phyloP scores from a whole-genome alignment of 2,329 filamentous ascomycete species.

The Cordyceps sp. region DNA sequence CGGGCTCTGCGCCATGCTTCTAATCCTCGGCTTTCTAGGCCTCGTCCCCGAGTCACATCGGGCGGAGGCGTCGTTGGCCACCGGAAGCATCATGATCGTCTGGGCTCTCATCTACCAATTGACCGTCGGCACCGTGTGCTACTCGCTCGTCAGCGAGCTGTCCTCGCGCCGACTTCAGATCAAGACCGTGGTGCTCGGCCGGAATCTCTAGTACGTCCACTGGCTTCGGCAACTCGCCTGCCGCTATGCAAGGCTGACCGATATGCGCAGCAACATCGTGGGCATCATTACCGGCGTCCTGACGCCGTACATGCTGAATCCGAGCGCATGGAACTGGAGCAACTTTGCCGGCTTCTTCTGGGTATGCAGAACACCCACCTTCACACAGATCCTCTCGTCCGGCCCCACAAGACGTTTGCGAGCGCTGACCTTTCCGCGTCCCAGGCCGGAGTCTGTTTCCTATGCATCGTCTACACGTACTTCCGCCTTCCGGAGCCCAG shows the following conservation, averaged over 20 bases:
- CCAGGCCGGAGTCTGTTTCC: slow-evolving; percentile 56
- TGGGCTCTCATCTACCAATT: slow-evolving; percentile 77
- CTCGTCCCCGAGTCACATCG: slow-evolving; percentile 47
- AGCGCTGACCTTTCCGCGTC: background rate
- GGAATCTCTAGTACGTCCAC: slow-evolving; percentile 48
- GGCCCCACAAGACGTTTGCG: no score
- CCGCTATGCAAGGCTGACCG: background rate
- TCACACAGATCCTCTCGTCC: no score
- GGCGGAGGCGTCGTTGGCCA: slow-evolving; percentile 51
- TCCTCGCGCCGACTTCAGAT: slow-evolving; percentile 72
- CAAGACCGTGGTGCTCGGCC: slow-evolving; percentile 79
- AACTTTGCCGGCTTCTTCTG: slow-evolving; percentile 84
- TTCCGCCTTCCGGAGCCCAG: slow-evolving; percentile 49
- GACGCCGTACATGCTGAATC: slow-evolving; percentile 88
- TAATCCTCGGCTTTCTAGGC: slow-evolving; percentile 72
- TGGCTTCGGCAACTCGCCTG: background rate
- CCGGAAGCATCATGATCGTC: slow-evolving; percentile 68
- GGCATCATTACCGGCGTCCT: slow-evolving; percentile 68
- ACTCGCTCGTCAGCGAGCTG: slow-evolving; percentile 73
- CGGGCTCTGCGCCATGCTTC: slow-evolving; percentile 57
- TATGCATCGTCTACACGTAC: slow-evolving; percentile 60
- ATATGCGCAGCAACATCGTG: slow-evolving; percentile 48
- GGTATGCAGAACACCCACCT: slow-evolving; percentile 22
- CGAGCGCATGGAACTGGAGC: slow-evolving; percentile 70
- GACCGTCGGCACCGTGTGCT: slow-evolving; percentile 77